Base-by-base conservation (phyloP, 805 yeast genomes). In the Pichia deserticola region DNA sequence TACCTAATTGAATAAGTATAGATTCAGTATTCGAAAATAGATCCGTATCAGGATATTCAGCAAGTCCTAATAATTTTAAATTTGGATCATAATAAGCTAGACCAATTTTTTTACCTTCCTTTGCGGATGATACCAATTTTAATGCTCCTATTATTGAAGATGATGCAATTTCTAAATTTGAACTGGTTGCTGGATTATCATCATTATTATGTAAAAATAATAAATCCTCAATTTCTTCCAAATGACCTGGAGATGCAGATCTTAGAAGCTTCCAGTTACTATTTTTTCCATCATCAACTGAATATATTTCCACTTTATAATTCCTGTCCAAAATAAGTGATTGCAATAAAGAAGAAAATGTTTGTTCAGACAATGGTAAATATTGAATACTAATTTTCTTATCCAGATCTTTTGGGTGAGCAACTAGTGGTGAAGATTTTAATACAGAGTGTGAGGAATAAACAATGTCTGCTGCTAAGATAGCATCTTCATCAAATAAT, bases 201-300 rank as follows among this genome's bases (percentile, higher is more conserved):
- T 48, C 34, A 28, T 42, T 40, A 1, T 32, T 32, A 13, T 48
- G 46, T 1, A 35, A 37, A 40, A 28, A 49, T 54, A 89, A 71
- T 66, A 88, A 68, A 35, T 85, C 89, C 56, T 87, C 96, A 43
- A 86, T 78, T 40, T 74, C 81, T 51, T 83, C 86, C 45, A 90
- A 69, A 65, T 93, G 90, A 6, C 99, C 99, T 0, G 98, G 97
- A 1, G 96, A 84, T 0, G 96, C 97, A 40, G 74, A 68, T 50
- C 71, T 76, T 54, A 69, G 57, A 47, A 77, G 68, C 45, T 65
- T 72, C 78, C 96, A 92, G 53, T 66, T 69, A 61, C 75, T 79
- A 56, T 81, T 82, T n/a, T 40, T 44, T 8, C 33, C 34, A 39
- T 45, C 38, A 12, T 42, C 49, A 25, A 45, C 39, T 9, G 7